Evolutionary conservation across 2,329 filamentous ascomycete genomes (phyloP), one percentile per base, ranked within the genome.

Genomic region (Stemphylium vesicarium): DNA sequence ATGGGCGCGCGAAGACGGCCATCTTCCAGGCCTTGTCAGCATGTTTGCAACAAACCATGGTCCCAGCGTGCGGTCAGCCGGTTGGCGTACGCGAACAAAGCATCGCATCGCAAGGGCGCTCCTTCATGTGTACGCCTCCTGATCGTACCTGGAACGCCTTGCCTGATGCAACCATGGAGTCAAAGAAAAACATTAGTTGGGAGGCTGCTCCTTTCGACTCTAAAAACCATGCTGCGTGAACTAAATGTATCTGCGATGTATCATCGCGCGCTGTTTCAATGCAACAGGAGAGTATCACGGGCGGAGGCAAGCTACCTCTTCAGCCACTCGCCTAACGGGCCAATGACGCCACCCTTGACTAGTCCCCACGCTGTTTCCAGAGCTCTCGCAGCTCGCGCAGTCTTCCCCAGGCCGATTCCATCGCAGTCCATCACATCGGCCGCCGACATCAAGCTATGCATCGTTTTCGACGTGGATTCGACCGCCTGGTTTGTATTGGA

Each of bases 31-130:
- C 41, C 7, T 16, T 13, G 44, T 22, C 26, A 40, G 31, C 41
- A 51, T 35, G 42, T 55, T 49, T 53, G 47, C 46, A 45, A 29
- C 40, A 50, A 35, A 40, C 22, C 16, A n/a, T 51, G 10, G 35
- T 35, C 35, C 12, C 31, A 37, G 26, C 37, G 36, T 42, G 35
- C 31, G 13, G 22, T 22, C 18, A 42, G 32, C 49, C 59, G 48
- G 33, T 32, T 43, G 37, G 15, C 37, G 55, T 54, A 52, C 44
- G 51, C 55, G 52, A 63, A 61, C 59, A 63, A 64, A 64, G 59
- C 37, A 26, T 20, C 29, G 29, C 36, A 47, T 32, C 16, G 33
- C 43, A 42, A 63, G 57, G 59, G 56, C 52, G 40, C 33, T 13
- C 48, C 18, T 56, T 38, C 26, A 29, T 29, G 24, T 7, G 31